These are phyloP conservation scores for Thozetella sp. DNA, from an alignment of 495 filamentous ascomycete genomes.

Conservation along the genomic window DNA sequence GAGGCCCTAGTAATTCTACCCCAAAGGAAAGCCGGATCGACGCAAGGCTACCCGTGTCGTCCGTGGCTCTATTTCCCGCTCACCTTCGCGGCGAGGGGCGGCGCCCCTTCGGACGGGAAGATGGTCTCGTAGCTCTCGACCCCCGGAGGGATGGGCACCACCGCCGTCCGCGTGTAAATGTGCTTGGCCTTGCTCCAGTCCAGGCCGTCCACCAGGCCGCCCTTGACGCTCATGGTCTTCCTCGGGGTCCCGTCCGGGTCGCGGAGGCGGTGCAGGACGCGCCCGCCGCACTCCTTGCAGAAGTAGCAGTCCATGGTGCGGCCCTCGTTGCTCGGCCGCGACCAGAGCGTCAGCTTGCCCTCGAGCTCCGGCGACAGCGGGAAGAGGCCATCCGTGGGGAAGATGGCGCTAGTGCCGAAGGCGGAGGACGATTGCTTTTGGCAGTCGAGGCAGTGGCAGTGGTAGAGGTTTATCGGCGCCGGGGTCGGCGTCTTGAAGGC, in stretches of 20 bases:
- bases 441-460: constrained; percentile 65
- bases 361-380: constrained; percentile 39
- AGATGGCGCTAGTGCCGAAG: constrained; percentile 56
- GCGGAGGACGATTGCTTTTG: constrained; percentile 59
- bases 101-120: no score
- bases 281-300: constrained; percentile 49
- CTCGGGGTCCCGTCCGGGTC: constrained; percentile 32
- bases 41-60: no score
- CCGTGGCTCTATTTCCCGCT: no score
- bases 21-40: no score
- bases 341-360: constrained; percentile 33
- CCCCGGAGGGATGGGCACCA: constrained; percentile 55
- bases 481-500: constrained; percentile 45
- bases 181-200: constrained; percentile 35
- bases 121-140: constrained; percentile 32
- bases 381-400: constrained; percentile 43
- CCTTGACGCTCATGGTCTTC: constrained; percentile 46
- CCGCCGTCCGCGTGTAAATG: constrained; percentile 37
- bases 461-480: constrained; percentile 44
- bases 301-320: constrained; percentile 53
- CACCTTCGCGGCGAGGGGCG: no score
- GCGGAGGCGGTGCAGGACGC: constrained; percentile 48
- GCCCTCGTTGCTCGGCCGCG: constrained; percentile 37
- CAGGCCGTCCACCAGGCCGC: constrained; percentile 49
- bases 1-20: no score